A percentile compares a stretch with the other conserved stretches of the same genome.
These are phyloP conservation scores for Candida oleophila DNA, from an alignment of 805 yeast species.

Conservation along the genomic window DNA sequence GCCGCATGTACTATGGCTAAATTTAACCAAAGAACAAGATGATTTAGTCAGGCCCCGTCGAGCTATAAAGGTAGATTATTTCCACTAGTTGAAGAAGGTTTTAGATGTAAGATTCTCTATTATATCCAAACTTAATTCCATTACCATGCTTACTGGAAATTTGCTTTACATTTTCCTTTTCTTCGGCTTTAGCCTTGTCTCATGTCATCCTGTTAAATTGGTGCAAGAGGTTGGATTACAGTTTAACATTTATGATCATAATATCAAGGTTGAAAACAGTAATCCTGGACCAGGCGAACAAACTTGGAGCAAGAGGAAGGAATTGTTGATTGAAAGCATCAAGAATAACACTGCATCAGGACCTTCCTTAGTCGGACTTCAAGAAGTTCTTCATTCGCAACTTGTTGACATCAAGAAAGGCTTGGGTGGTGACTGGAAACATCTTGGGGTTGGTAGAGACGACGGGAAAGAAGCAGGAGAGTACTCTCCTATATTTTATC, in stretches of 20 bases:
- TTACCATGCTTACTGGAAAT: neutral
- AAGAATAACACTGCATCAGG: constrained; percentile 4
- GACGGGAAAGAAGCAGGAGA: constrained; percentile 5
- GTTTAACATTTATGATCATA: constrained; percentile 2
- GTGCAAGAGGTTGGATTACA: neutral
- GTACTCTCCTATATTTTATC: constrained; percentile 7
- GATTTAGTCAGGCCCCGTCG: too few relatives aligned
- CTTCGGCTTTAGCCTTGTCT: neutral
- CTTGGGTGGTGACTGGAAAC: constrained; percentile 17
- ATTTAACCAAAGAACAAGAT: neutral
- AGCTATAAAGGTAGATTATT: neutral
- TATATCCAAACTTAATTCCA: neutral
- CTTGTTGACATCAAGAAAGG: constrained; percentile 35
- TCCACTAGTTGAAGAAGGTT: neutral
- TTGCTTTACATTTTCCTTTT: neutral
- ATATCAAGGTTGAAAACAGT: constrained; percentile 3
- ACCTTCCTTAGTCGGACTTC: constrained; percentile 26
- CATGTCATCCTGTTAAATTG: neutral
- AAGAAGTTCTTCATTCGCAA: constrained; percentile 49
- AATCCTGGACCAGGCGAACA: constrained; percentile 10
- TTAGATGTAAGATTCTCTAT: neutral
- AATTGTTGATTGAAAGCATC: constrained; percentile 13
- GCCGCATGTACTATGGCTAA: neutral
- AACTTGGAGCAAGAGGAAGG: constrained; percentile 14
- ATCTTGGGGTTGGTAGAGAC: constrained; percentile 9